A percentile compares a stretch with the other conserved stretches of the same genome.
Conservation (phyloP, 169 alveolate genomes). For the Eimeria maxima region DNA sequence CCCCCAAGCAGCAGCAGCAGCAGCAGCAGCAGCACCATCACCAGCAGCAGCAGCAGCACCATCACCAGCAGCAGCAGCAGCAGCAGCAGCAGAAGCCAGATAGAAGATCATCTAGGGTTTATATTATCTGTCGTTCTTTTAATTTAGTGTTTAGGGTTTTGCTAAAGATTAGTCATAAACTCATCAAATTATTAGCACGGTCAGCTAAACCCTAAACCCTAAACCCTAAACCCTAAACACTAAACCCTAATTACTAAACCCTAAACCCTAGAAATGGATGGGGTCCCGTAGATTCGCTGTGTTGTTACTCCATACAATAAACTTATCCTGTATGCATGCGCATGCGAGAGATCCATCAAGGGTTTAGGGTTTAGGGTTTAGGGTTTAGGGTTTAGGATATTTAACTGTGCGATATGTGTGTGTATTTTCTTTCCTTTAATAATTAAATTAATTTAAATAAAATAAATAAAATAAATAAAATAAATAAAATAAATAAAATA, state of each 20-base stretch:
- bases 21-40: no score
- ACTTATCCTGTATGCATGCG: no score
- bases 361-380: constrained; percentile 2
- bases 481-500: no score
- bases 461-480: no score
- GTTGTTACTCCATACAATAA: neutral
- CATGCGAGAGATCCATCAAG: neutral
- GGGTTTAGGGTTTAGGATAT: neutral
- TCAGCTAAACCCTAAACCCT: neutral
- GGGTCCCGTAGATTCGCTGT: neutral
- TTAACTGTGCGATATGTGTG: no score
- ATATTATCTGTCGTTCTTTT: neutral
- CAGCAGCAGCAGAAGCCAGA: neutral
- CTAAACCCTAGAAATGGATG: neutral
- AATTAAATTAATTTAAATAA: no score
- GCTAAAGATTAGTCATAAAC: neutral
- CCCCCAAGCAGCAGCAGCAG: no score
- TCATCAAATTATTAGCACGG: neutral
- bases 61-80: neutral
- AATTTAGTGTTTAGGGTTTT: neutral
- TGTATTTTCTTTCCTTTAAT: no score
- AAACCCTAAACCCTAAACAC: no score
- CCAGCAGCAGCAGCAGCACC: neutral
- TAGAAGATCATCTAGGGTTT: neutral
- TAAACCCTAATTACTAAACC: no score